Percentiles rank a stretch among this genome's conserved stretches.
Conservation (phyloP, 345 rosid genomes). For the Pelargonium nanum region DNA sequence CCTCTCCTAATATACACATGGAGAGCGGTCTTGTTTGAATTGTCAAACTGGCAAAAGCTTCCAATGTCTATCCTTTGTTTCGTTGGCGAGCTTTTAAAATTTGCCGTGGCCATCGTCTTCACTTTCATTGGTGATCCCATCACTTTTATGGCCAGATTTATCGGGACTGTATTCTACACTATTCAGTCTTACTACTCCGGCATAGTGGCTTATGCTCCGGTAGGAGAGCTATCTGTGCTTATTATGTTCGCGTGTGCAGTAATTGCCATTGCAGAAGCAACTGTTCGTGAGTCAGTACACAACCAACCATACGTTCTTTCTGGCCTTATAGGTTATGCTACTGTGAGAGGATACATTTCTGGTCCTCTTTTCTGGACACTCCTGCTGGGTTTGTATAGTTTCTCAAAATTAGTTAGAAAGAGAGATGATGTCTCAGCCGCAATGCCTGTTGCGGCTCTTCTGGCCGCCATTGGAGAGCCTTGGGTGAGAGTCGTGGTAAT, state of each 20-base stretch:
- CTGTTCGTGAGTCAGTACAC: constrained; percentile 46
- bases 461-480: constrained; percentile 79
- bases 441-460: constrained; percentile 64
- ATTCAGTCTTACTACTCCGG: constrained; percentile 64
- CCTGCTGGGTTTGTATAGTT: constrained; percentile 49
- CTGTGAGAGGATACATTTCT: constrained; percentile 58
- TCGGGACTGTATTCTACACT: constrained; percentile 46
- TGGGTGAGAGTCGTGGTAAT: constrained; percentile 69
- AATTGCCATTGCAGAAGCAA: constrained; percentile 75
- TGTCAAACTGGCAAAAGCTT: constrained; percentile 58
- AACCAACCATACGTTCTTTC: constrained; percentile 56
- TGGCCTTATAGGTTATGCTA: constrained; percentile 69
- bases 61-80: constrained; percentile 30
- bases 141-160: constrained; percentile 38
- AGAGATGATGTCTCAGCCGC: constrained; percentile 73
- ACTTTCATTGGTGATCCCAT: constrained; percentile 72
- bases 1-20: constrained; percentile 70
- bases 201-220: constrained; percentile 57
- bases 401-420: constrained; percentile 48
- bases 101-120: constrained; percentile 54
- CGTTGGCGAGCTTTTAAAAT: constrained; percentile 50
- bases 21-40: constrained; percentile 77
- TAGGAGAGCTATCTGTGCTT: constrained; percentile 47
- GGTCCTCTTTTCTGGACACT: constrained; percentile 80
- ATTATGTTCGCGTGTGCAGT: constrained; percentile 62